Conservation (phyloP, 2,329 filamentous ascomycete genomes). For the Alternaria longipes region DNA sequence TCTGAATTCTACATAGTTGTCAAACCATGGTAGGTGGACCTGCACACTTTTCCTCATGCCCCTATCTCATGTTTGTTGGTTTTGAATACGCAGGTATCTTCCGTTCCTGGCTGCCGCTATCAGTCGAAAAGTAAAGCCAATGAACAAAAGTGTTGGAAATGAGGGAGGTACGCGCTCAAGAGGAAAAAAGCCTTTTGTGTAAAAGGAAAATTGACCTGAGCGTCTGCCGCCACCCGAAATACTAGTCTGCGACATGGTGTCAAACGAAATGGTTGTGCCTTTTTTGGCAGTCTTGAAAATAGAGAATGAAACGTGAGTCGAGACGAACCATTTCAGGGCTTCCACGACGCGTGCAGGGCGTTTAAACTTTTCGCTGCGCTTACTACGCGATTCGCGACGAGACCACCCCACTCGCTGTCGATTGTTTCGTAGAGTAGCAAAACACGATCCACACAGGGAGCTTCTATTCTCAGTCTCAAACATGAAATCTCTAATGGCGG, state of each 20-base stretch:
- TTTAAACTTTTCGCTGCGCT: constrained; percentile 5
- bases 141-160: not conserved
- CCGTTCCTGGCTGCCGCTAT: constrained; percentile 4
- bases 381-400: constrained; percentile 17
- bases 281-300: not conserved
- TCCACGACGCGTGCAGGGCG: not conserved
- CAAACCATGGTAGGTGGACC: not conserved
- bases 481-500: constrained; percentile 1
- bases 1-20: not conserved
- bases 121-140: not conserved
- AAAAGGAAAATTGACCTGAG: not conserved
- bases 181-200: constrained; percentile 5
- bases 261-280: constrained; percentile 4
- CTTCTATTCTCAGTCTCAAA: constrained; percentile 14
- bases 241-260: constrained; percentile 8
- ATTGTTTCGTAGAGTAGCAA: constrained; percentile 9
- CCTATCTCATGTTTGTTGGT: constrained; percentile 1
- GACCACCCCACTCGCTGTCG: constrained; percentile 4
- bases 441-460: not conserved
- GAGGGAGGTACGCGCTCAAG: not conserved
- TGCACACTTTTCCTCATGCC: not conserved
- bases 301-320: constrained; percentile 12
- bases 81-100: not conserved
- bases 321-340: constrained; percentile 25
- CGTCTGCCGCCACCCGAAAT: not conserved